Conservation (phyloP, 139 green algal genomes). For the Limnomonas spitsbergensis region DNA sequence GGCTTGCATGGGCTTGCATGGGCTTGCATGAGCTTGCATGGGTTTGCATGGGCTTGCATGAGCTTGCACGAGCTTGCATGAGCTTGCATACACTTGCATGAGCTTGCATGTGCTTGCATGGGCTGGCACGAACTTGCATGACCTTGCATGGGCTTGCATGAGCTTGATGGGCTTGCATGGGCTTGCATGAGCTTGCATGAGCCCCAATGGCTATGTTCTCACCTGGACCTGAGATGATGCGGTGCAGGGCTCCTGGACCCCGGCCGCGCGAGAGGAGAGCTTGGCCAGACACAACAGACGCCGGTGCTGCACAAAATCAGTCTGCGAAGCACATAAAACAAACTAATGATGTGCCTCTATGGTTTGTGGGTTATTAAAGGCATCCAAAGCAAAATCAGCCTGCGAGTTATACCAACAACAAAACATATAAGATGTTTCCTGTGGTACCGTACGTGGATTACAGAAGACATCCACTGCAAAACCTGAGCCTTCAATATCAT, state of each 20-base stretch:
- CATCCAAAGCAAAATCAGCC: not conserved
- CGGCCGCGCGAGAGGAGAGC: not conserved
- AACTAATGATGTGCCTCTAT: not conserved
- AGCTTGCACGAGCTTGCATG: not conserved
- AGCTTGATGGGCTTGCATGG: not conserved
- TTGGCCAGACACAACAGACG: slow-evolving; percentile 9
- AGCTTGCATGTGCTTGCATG: not conserved
- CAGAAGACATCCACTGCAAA: no score
- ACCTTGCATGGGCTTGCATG: not conserved
- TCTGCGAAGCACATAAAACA: not conserved
- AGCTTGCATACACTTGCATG: not conserved
- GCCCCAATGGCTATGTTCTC: not conserved
- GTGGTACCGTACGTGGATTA: not conserved
- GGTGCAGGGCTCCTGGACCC: not conserved
- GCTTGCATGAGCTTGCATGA: not conserved
- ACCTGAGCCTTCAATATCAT: no score
- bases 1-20: no score
- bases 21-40: no score
- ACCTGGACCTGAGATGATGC: slow-evolving; percentile 2
- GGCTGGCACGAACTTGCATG: not conserved
- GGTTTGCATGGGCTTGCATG: not conserved
- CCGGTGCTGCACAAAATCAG: not conserved
- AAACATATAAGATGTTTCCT: not conserved
- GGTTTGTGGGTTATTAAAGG: not conserved
- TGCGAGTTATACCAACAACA: not conserved